A percentile compares a stretch with the other conserved stretches of the same genome.
These are phyloP conservation scores for Erysimum cheiranthoides DNA, from an alignment of 345 rosid species.

Conservation along the genomic window DNA sequence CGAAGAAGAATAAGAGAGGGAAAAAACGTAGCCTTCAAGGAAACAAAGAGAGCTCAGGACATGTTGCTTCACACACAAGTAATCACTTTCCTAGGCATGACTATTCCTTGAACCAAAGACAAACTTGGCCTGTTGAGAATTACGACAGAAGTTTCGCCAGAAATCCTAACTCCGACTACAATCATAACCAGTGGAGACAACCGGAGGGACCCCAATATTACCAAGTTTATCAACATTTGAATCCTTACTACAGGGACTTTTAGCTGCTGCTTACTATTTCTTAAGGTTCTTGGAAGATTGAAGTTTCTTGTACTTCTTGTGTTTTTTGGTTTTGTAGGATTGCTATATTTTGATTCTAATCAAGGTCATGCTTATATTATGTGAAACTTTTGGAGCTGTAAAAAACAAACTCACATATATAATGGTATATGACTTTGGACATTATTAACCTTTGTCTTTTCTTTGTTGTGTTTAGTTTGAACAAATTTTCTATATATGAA, in stretches of 20 bases:
- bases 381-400: not conserved
- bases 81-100: not conserved
- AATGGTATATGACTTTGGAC: not conserved
- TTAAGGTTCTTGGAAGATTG: not conserved
- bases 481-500: not conserved
- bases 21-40: constrained; percentile 24
- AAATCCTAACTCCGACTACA: not conserved
- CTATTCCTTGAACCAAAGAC: constrained; percentile 24
- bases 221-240: not conserved
- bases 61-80: constrained; percentile 22
- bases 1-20: constrained; percentile 6
- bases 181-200: constrained; percentile 1
- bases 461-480: not conserved
- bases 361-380: not conserved
- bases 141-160: not conserved
- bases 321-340: not conserved
- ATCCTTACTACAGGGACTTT: not conserved
- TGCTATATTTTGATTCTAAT: not conserved
- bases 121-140: not conserved
- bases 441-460: not conserved
- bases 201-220: not conserved
- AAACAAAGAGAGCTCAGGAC: not conserved
- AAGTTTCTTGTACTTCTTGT: not conserved
- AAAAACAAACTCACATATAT: not conserved
- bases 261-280: not conserved